phyloP scores from a whole-genome alignment of 2,329 filamentous ascomycete genomes.

The Nothophaeocryptopus gaeumannii region DNA sequence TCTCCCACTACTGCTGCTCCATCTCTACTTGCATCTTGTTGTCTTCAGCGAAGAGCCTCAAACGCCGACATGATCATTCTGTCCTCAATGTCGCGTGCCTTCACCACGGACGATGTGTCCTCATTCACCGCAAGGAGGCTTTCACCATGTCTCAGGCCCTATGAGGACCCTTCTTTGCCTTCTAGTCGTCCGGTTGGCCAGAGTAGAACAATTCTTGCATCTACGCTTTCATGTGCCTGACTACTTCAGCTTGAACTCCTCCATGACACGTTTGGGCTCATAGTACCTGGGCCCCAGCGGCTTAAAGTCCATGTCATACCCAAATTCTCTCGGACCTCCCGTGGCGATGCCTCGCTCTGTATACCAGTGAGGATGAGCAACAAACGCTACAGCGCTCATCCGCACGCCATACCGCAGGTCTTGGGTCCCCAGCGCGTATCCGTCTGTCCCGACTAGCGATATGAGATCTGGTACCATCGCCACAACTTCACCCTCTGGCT shows the following conservation, averaged over 20 bases:
- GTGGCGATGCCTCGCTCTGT: background rate
- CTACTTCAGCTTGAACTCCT: background rate
- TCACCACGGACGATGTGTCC: too few relatives aligned
- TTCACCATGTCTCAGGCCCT: too few relatives aligned
- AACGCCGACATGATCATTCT: too few relatives aligned
- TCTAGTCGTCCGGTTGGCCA: too few relatives aligned
- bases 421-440: conserved; percentile 6
- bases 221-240: too few relatives aligned
- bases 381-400: conserved; percentile 5
- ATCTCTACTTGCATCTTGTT: too few relatives aligned
- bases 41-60: too few relatives aligned
- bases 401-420: conserved; percentile 8
- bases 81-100: too few relatives aligned
- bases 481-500: conserved; percentile 2
- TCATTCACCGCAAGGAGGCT: too few relatives aligned
- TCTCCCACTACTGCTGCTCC: too few relatives aligned
- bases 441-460: background rate
- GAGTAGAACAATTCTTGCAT: too few relatives aligned
- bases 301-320: conserved; percentile 3
- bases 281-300: conserved; percentile 3
- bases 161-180: too few relatives aligned
- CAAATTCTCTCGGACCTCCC: conserved; percentile 6
- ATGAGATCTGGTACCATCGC: conserved; percentile 2
- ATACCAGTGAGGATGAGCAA: conserved; percentile 6
- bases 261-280: conserved; percentile 7